These are phyloP conservation scores for Lachnellula cervina DNA, from an alignment of 2,329 filamentous ascomycete genomes.

Conservation along the genomic window DNA sequence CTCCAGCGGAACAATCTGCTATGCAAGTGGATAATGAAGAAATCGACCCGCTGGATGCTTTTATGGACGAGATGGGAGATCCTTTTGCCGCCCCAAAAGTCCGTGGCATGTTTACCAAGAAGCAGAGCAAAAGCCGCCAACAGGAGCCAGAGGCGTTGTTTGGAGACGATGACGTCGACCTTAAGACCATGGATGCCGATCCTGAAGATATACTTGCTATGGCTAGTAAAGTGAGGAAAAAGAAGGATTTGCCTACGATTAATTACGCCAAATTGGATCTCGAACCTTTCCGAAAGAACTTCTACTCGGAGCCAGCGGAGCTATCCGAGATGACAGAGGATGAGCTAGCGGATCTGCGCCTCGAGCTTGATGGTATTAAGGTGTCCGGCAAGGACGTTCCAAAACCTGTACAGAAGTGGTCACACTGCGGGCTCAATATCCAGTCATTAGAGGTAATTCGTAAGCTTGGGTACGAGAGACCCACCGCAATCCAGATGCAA, in stretches of 20 bases:
- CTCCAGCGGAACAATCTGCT: too few species aligned
- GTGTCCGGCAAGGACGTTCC: conserved; percentile 83
- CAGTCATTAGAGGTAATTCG: conserved; percentile 83
- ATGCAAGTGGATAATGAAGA: conserved; percentile 53
- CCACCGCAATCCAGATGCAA: conserved; percentile 92
- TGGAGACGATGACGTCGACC: conserved; percentile 71
- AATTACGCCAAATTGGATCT: conserved; percentile 86
- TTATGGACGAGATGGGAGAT: conserved; percentile 67
- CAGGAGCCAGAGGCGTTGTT: conserved; percentile 82
- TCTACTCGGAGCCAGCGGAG: conserved; percentile 88
- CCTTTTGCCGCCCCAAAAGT: conserved; percentile 40
- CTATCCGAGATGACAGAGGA: conserved; percentile 77
- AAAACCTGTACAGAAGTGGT: conserved; percentile 94
- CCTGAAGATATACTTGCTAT: conserved; percentile 61
- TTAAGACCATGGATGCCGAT: conserved; percentile 59
- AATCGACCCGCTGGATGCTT: conserved; percentile 90
- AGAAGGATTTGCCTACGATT: conserved; percentile 87
- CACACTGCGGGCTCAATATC: conserved; percentile 84
- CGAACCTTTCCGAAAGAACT: conserved; percentile 83
- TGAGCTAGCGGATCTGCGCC: conserved; percentile 73
- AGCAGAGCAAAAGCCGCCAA: conserved; percentile 41
- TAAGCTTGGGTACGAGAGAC: conserved; percentile 75
- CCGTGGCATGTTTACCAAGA: conserved; percentile 26
- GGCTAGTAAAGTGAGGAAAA: conserved; percentile 63
- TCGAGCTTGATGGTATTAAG: conserved; percentile 93